These are phyloP conservation scores for Trichophyton equinum DNA, from an alignment of 2,329 filamentous ascomycete species.

Conservation along the genomic window DNA sequence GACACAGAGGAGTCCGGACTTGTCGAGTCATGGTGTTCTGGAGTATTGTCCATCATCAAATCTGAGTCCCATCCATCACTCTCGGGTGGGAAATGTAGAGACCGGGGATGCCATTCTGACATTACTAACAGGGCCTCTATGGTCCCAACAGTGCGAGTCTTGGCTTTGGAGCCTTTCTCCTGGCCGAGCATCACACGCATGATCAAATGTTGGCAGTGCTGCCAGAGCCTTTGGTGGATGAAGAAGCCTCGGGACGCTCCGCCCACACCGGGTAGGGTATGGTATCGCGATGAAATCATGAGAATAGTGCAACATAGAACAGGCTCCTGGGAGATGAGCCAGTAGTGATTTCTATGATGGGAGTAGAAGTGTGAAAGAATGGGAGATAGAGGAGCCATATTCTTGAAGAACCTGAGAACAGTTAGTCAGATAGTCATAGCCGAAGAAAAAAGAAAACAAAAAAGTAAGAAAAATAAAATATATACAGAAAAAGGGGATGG, in stretches of 20 bases:
- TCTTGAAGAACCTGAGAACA: constrained; percentile 35
- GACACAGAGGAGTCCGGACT: constrained; percentile 17
- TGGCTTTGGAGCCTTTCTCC: constrained; percentile 40
- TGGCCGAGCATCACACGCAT: constrained; percentile 43
- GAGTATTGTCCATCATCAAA: constrained; percentile 28
- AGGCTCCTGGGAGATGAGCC: constrained; percentile 40
- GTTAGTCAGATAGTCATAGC: constrained; percentile 3
- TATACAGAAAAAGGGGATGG: too few species aligned
- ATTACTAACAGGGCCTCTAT: constrained; percentile 43
- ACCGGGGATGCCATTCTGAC: constrained; percentile 44
- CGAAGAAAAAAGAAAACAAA: background rate
- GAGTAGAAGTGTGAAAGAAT: constrained; percentile 40
- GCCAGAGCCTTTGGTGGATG: constrained; percentile 43
- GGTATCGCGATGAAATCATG: constrained; percentile 44
- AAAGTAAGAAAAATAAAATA: too few species aligned
- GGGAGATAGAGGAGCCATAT: constrained; percentile 40
- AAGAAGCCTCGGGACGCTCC: constrained; percentile 40
- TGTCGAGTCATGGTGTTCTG: constrained; percentile 12
- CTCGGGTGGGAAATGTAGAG: constrained; percentile 42
- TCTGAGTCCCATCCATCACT: constrained; percentile 45
- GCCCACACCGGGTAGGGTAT: constrained; percentile 31
- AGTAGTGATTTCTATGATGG: constrained; percentile 37
- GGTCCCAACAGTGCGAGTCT: constrained; percentile 38
- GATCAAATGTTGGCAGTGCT: constrained; percentile 42
- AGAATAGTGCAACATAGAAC: constrained; percentile 43